A percentile compares a stretch with the other conserved stretches of the same genome.
Evolutionary conservation across 1,284 basidiomycete genomes (phyloP).

Genomic region (Sutorius eximius): DNA sequence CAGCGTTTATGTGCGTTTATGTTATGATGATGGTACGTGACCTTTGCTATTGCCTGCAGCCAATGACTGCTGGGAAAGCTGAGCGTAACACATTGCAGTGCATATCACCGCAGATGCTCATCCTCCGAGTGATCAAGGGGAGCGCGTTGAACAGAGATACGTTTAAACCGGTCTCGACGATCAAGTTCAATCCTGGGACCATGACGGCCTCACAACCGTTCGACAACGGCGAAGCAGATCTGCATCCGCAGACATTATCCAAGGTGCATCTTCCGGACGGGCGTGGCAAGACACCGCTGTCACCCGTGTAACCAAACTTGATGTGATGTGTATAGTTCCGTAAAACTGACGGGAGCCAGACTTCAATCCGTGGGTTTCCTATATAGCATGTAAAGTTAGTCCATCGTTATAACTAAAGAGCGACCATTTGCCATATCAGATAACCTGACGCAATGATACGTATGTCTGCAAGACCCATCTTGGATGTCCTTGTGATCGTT

Average conservation of each 20-base stretch:
- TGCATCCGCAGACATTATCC: constrained; percentile 6
- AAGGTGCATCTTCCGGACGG: background rate
- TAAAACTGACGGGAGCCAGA: no score
- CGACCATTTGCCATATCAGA: background rate
- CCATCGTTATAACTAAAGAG: background rate
- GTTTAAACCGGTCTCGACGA: background rate
- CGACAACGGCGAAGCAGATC: background rate
- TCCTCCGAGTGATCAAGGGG: constrained; percentile 23
- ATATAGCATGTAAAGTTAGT: background rate
- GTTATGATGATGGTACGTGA: constrained; percentile 24
- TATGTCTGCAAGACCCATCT: background rate
- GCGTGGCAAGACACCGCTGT: background rate
- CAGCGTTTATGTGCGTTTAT: constrained; percentile 18
- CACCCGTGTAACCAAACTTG: background rate
- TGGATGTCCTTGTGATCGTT: background rate
- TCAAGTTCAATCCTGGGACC: constrained; percentile 6
- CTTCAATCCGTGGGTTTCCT: no score
- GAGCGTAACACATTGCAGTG: constrained; percentile 12
- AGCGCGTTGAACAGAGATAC: constrained; percentile 14
- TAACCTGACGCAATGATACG: constrained; percentile 1
- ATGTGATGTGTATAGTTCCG: background rate
- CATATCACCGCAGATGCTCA: constrained; percentile 33
- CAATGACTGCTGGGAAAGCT: background rate
- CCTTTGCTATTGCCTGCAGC: background rate
- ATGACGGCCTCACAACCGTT: background rate